Percentiles rank a stretch among this genome's conserved stretches.
Evolutionary conservation across 169 alveolate genomes (phyloP).

Genomic region (Toxoplasma gondii): DNA sequence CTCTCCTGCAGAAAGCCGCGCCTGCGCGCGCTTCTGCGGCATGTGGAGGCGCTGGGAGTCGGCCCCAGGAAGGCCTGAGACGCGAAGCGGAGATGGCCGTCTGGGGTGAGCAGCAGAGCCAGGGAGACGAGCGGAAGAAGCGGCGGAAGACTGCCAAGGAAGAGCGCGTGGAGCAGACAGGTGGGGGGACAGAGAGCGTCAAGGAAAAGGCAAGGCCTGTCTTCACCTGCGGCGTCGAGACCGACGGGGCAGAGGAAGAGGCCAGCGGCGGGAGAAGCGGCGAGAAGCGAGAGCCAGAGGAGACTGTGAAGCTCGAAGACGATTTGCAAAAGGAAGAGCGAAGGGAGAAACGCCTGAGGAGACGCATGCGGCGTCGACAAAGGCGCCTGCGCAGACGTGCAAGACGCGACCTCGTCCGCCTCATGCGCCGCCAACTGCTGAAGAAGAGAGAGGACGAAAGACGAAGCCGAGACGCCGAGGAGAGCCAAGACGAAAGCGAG

Average conservation of each 20-base stretch:
- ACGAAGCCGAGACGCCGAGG: not conserved
- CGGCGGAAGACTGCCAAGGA: not conserved
- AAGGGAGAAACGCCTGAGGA: not conserved
- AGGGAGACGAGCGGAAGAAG: not conserved
- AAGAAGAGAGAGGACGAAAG: not conserved
- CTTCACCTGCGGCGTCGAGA: too few species aligned
- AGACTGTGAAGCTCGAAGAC: not conserved
- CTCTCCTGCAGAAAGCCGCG: not conserved
- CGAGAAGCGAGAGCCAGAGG: not conserved
- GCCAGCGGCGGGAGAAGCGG: not conserved
- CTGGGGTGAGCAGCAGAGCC: not conserved
- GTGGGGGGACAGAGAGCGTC: too few species aligned
- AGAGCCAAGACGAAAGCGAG: not conserved
- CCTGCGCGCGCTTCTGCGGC: not conserved
- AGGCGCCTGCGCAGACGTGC: not conserved
- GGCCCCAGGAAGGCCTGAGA: not conserved
- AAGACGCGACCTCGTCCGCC: not conserved
- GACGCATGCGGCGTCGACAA: not conserved
- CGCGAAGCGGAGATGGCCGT: not conserved
- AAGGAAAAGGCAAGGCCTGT: too few species aligned
- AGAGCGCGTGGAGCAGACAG: not conserved
- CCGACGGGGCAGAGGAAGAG: not conserved
- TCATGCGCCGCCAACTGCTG: not conserved
- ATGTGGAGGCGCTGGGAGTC: not conserved
- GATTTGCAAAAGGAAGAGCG: not conserved